Evolutionary conservation across 2,329 filamentous ascomycete species (phyloP), one percentile per base, ranked within the genome.

Genomic region (Diaporthe sp.): DNA sequence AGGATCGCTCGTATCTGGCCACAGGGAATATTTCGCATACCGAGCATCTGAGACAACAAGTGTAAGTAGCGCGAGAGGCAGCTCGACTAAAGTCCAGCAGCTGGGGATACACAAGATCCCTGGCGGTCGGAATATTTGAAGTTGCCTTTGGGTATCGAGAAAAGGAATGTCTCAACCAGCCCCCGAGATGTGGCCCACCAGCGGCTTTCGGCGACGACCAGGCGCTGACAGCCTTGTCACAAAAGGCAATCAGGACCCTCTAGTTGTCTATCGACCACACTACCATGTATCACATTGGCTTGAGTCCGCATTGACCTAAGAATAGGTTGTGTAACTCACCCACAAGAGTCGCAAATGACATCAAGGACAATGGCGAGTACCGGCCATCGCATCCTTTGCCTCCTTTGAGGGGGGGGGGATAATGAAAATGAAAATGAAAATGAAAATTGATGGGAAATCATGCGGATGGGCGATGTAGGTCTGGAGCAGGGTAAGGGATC

Each of bases 101-200:
- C 69, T 71, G 69, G 69, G 44, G 42, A 71, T 63, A 53, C 56
- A 63, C 70, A 63, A 42, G 55, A 50, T 50, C 27, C 68, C 30
- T 44, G 39, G 35, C 42, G 55, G 56, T 35, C 70, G 44, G 44
- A 53, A 55, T 63, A 42, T 61, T 53, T 71, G 42, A 63, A 53
- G 44, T 15, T 53, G 56, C 35, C 70, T 68, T 27, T 68, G 32
- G 63, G 63, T 39, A 39, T 68, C 32, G 63, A 68, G 35, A 22
- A n/a, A 7, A 30, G 39, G 39, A 68, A 73, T 73, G 73, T 75
- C 73, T 75, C 70, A 70, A 70, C 22, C 37, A 69, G 61, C 30
- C 56, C 69, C 63, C 70, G 63, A 70, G 32, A 66, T 53, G 47
- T 68, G 44, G 30, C 61, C 61, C 61, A 42, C 61, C 61, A n/a